Base-by-base conservation (phyloP, 2,329 filamentous ascomycete species). In the Fonsecaea multimorphosa region DNA sequence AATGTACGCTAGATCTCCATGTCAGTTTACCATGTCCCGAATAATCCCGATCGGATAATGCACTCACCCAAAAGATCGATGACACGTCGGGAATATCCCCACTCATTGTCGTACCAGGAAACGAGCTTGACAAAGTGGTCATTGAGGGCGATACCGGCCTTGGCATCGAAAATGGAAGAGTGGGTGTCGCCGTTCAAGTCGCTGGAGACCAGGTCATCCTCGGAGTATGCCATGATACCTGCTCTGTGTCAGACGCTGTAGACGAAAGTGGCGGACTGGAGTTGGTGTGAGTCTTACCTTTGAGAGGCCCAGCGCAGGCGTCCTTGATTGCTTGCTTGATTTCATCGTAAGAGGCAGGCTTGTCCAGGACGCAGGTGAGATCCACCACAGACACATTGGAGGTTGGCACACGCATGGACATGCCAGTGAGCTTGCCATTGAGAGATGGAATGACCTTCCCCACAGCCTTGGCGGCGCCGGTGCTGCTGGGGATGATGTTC, bases 401-500 rank as follows among this genome's bases (percentile, higher is more conserved):
- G 75, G 95, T 98, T 75, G 95, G 95, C 67, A 99, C 94, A 91
- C 95, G 95, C 91, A 99, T 95, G 78, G 95, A 88, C 95, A 99
- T 98, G 85, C 95, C 95, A 73, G 95, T 99, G 74, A 98, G 92
- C 90, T 99, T 99, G 88, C 95, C 95, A 85, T 98, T 98, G 74
- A 99, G 89, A 75, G 88, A 85, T 76, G 95, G 95, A 78, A 98
- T 98, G 86, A 98, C 95, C 91, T 99, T 99, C 85, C 95, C 95
- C 85, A 99, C 95, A 80, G 95, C 95, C 92, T 99, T 99, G 81
- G 95, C 95, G 82, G 95, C 95, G 89, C 95, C 95, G 73, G 95
- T 99, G 88, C 92, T 96, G 86, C 89, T 92, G 83, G 95, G 95
- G 79, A 99, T 98, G 88, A 98, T 98, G 91, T 99, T 98, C 87